phyloP scores from a whole-genome alignment of 2,329 filamentous ascomycete species.

The Metarhizium album region DNA sequence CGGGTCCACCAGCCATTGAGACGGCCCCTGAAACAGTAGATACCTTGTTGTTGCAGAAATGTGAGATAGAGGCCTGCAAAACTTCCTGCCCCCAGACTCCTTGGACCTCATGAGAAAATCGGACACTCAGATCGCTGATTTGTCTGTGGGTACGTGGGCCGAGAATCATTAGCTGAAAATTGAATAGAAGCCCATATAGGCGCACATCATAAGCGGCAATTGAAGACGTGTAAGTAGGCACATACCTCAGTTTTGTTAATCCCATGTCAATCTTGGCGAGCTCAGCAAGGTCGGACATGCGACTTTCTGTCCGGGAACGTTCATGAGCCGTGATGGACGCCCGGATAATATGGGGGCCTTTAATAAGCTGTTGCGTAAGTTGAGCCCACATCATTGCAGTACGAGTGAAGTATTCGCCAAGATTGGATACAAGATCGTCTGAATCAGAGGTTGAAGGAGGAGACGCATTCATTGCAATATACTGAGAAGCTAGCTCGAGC shows the following conservation, averaged over 20 bases:
- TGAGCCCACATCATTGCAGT: conserved; percentile 23
- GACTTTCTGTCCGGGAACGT: conserved; percentile 13
- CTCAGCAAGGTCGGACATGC: conserved; percentile 18
- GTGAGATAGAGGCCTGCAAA: conserved; percentile 14
- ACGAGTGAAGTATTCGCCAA: conserved; percentile 25
- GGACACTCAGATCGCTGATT: conserved; percentile 22
- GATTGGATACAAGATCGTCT: conserved; percentile 21
- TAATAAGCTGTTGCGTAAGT: conserved; percentile 22
- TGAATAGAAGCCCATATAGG: not conserved
- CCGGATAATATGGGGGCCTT: conserved; percentile 22
- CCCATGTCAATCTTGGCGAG: conserved; percentile 22
- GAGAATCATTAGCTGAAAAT: conserved; percentile 2
- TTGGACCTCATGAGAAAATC: conserved; percentile 24
- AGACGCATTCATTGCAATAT: conserved; percentile 13
- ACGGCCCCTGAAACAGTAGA: conserved; percentile 10
- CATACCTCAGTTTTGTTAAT: conserved; percentile 24
- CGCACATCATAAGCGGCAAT: not conserved
- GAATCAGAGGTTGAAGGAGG: conserved; percentile 10
- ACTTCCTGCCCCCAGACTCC: conserved; percentile 17
- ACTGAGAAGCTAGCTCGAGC: conserved; percentile 15
- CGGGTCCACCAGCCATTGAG: conserved; percentile 11
- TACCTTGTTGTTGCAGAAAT: conserved; percentile 13
- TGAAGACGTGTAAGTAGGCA: not conserved
- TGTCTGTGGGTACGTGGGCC: conserved; percentile 15
- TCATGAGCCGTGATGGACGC: conserved; percentile 18